phyloP scores from a whole-genome alignment of 345 rosid species.

The Arabidopsis thaliana region DNA sequence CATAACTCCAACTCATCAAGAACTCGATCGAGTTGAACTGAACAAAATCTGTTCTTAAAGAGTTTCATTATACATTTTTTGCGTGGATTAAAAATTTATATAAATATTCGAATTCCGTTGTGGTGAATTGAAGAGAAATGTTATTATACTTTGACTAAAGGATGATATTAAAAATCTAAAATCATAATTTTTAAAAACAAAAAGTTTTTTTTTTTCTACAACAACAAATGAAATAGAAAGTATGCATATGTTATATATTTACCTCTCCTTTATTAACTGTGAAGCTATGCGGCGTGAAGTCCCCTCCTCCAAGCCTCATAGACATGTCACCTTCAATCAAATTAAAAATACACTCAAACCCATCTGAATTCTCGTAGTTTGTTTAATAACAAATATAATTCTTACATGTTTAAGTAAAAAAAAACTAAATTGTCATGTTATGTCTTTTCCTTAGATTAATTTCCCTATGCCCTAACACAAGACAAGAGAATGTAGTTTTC shows the following conservation, averaged over 20 bases:
- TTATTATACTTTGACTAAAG: not conserved
- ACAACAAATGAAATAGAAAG: not conserved
- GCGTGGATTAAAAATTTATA: not conserved
- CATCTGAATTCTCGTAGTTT: not conserved
- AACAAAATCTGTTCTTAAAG: not conserved
- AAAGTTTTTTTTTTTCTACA: not conserved
- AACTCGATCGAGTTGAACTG: not conserved
- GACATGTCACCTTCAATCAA: conserved; percentile 58
- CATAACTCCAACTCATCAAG: too few relatives aligned
- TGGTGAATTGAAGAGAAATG: not conserved
- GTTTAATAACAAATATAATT: not conserved
- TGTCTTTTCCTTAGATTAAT: not conserved
- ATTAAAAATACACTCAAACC: conserved; percentile 43
- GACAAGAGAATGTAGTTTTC: not conserved
- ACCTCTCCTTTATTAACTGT: conserved; percentile 70
- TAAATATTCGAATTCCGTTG: not conserved
- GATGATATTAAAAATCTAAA: not conserved
- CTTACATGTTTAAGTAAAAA: not conserved
- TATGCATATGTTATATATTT: not conserved
- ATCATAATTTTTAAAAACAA: not conserved
- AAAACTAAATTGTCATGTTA: not conserved
- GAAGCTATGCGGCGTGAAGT: conserved; percentile 65
- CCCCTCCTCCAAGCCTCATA: conserved; percentile 62
- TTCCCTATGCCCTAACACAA: not conserved
- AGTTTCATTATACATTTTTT: not conserved